phyloP scores from a whole-genome alignment of 2,329 filamentous ascomycete genomes.

The Dryadomyces quercivorus region DNA sequence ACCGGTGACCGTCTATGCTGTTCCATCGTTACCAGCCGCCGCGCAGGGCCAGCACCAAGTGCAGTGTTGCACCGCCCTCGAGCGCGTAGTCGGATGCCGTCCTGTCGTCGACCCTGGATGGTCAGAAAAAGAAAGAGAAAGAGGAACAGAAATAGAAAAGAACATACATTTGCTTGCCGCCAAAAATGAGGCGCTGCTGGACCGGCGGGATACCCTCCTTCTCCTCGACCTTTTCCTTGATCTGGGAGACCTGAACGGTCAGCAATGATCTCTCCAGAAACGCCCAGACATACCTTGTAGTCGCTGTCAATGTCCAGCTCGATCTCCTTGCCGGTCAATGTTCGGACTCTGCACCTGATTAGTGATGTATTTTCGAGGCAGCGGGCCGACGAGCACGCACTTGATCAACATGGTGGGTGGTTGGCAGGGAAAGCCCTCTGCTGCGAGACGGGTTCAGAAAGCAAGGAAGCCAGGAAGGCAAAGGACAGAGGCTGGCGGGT shows the following conservation, averaged over 20 bases:
- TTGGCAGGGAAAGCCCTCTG: not conserved
- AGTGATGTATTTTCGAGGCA: not conserved
- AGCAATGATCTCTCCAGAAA: not conserved
- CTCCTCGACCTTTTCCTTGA: conserved; percentile 98
- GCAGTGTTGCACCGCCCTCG: conserved; percentile 82
- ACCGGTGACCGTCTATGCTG: not conserved
- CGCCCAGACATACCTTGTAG: conserved; percentile 58
- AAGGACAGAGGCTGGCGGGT: not conserved
- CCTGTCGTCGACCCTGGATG: conserved; percentile 81
- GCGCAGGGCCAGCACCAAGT: conserved; percentile 87
- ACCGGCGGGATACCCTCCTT: conserved; percentile 97
- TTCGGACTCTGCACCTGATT: conserved; percentile 63
- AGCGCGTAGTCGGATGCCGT: conserved; percentile 83
- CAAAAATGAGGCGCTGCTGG: conserved; percentile 91
- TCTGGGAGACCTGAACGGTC: conserved; percentile 61
- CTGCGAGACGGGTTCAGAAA: not conserved
- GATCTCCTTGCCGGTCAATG: conserved; percentile 96
- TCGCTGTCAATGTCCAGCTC: conserved; percentile 92
- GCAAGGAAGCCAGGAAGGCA: not conserved
- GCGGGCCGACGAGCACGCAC: conserved; percentile 11
- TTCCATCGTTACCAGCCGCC: conserved; percentile 36
- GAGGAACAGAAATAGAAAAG: not conserved
- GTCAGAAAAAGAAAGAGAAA: not conserved
- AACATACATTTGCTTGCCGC: conserved; percentile 91
- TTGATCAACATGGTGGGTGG: conserved; percentile 35